These are phyloP conservation scores for Colletotrichum orbiculare DNA, from an alignment of 2,329 filamentous ascomycete genomes.

Conservation along the genomic window DNA sequence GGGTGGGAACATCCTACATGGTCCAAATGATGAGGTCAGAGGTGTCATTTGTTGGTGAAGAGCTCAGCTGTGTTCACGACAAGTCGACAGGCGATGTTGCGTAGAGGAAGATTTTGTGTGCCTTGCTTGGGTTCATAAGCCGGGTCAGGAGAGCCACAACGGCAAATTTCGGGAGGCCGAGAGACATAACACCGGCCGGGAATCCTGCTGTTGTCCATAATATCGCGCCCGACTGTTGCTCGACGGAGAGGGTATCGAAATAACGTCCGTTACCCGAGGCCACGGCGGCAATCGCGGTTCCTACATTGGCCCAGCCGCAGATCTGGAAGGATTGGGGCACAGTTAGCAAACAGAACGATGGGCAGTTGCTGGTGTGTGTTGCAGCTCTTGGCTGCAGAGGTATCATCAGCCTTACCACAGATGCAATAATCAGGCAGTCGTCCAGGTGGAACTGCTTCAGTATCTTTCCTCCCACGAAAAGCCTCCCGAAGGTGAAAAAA, in stretches of 20 bases:
- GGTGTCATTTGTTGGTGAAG: conserved; percentile 44
- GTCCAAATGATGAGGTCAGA: conserved; percentile 59
- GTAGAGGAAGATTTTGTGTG: conserved; percentile 49
- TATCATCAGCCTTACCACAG: conserved; percentile 42
- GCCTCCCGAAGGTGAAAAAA: conserved; percentile 43
- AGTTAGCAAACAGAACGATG: background rate
- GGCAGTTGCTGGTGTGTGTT: background rate
- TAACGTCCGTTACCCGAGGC: conserved; percentile 53
- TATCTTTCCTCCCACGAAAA: conserved; percentile 45
- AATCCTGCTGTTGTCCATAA: conserved; percentile 52
- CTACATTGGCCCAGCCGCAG: conserved; percentile 48
- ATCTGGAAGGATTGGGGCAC: conserved; percentile 39
- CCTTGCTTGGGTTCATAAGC: conserved; percentile 49
- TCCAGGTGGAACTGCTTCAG: conserved; percentile 48
- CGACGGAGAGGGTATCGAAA: conserved; percentile 43
- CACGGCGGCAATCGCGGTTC: conserved; percentile 48
- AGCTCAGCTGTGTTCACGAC: background rate
- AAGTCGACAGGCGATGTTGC: background rate
- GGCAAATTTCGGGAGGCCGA: conserved; percentile 54
- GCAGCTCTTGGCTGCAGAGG: conserved; percentile 1
- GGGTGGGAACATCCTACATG: conserved; percentile 44
- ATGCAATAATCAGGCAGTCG: conserved; percentile 49
- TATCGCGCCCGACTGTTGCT: conserved; percentile 45
- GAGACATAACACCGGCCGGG: conserved; percentile 50
- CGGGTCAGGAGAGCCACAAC: conserved; percentile 51